phyloP scores from a whole-genome alignment of 345 rosid species.

The Brassica juncea region DNA sequence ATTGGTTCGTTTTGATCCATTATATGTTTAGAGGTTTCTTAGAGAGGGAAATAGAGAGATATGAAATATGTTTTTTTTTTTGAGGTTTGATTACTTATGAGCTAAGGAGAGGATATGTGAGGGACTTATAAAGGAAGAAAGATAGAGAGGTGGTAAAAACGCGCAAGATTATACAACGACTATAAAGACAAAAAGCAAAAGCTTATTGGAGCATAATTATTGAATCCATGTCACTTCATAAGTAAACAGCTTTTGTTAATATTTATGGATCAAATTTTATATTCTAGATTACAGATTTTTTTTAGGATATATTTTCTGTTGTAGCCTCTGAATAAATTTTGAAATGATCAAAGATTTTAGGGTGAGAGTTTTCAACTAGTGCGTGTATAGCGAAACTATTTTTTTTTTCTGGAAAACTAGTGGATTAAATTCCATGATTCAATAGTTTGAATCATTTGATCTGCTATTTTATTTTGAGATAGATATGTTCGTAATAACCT shows the following conservation, averaged over 20 bases:
- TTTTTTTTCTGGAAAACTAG: too few relatives aligned
- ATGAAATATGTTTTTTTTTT: slow-evolving; percentile 14
- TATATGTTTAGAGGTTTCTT: slow-evolving; percentile 14
- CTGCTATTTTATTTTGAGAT: too few relatives aligned
- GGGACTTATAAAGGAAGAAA: slow-evolving; percentile 47
- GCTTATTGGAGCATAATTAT: slow-evolving; percentile 27
- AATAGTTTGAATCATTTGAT: too few relatives aligned
- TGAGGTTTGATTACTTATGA: slow-evolving; percentile 38
- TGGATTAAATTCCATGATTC: too few relatives aligned
- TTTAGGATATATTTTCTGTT: too few relatives aligned
- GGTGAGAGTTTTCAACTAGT: too few relatives aligned
- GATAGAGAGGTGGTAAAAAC: slow-evolving; percentile 25
- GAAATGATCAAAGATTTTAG: too few relatives aligned
- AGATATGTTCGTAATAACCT: too few relatives aligned
- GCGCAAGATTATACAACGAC: slow-evolving; percentile 32
- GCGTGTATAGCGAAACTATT: too few relatives aligned
- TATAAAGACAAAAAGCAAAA: slow-evolving; percentile 30
- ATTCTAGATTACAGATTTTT: too few relatives aligned
- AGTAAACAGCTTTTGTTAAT: slow-evolving; percentile 1
- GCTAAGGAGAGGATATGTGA: slow-evolving; percentile 31
- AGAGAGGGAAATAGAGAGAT: slow-evolving; percentile 22
- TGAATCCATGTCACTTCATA: slow-evolving; percentile 25
- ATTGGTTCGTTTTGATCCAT: slow-evolving; percentile 55
- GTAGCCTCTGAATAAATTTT: too few relatives aligned
- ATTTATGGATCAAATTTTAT: not conserved